Conservation (phyloP, 2,329 filamentous ascomycete genomes). For the Claviceps quebecensis region DNA sequence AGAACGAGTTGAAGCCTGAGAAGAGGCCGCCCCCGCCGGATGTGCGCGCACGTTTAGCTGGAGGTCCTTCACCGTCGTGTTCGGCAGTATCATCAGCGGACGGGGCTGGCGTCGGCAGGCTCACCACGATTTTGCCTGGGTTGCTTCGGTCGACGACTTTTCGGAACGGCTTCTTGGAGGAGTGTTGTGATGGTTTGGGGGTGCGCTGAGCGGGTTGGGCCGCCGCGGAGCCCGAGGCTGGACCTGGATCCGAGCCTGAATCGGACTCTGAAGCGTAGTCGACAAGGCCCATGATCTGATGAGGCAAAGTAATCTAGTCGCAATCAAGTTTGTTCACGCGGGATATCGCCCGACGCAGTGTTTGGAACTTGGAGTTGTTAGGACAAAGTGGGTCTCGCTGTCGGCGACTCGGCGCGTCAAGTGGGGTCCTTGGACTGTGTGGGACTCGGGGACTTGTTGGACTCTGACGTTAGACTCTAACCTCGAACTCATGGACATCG, state of each 20-base stretch:
- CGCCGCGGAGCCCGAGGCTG: conserved; percentile 54
- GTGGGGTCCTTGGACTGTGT: no score
- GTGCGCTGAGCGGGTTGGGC: conserved; percentile 16
- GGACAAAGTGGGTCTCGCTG: no score
- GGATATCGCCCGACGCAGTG: neutral
- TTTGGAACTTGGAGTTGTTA: neutral
- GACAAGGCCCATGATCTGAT: conserved; percentile 54
- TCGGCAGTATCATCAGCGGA: conserved; percentile 23
- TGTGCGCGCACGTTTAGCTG: conserved; percentile 56
- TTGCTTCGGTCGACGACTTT: conserved; percentile 73
- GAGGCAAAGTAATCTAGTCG: neutral
- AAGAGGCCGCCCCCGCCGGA: conserved; percentile 43
- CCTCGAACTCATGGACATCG: no score
- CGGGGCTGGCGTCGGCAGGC: conserved; percentile 43
- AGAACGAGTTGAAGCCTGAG: conserved; percentile 70
- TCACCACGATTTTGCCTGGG: conserved; percentile 72
- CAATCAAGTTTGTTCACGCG: neutral
- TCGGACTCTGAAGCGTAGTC: conserved; percentile 53
- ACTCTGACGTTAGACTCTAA: no score
- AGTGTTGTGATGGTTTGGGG: conserved; percentile 16
- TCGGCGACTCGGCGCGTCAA: no score
- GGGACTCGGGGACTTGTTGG: no score
- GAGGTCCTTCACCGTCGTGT: conserved; percentile 25
- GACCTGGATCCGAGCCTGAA: conserved; percentile 62
- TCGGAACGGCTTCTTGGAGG: conserved; percentile 49